Evolutionary conservation across 2,329 filamentous ascomycete genomes (phyloP), one percentile per base, ranked within the genome.

Genomic region (Epichloe aotearoae): DNA sequence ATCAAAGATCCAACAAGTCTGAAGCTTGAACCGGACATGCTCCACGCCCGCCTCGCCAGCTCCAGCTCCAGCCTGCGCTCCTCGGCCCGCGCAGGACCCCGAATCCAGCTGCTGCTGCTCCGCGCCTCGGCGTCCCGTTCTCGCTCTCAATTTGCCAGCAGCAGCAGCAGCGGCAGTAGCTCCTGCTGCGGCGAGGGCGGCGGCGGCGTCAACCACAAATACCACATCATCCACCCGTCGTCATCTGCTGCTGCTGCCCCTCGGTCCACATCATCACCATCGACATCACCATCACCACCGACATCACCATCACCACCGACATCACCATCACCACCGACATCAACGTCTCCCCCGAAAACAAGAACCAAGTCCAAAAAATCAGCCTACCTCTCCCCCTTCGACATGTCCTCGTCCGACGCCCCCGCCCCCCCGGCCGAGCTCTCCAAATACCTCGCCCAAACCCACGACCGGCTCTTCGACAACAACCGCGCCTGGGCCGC

Each of bases 401-500:
- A 23, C 26, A 52, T 52, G 50, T 45, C 54, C 43, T 20, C 50
- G 40, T 23, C 34, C 11, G 10, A 17, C 11, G 15, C 20, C 20
- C 20, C 20, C 20, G 3, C 43, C 5, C 30, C 37, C 11, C 41
- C 33, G 5, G 33, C 51, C 38, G 52, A 54, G 1, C 48, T 55
- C 30, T 50, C 46, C 48, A 49, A 54, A 23, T 83, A 84, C 63
- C 75, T 84, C 53, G 68, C 76, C 67, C 71, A 82, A 69, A 75
- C 73, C 59, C 82, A 86, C 65, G 78, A 83, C 60, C 73, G 75
- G 53, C 76, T 86, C 60, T 86, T 87, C 59, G 77, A 83, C 57
- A 77, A 80, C 73, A 87, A 86, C 71, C 70, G 72, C 55, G 69
- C 71, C 50, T 87, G 83, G 83, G 82, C 82, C 12, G 73, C 73